Percentiles rank a stretch among this genome's conserved stretches.
Conservation (phyloP, 148 eudicot genomes). For the Drosera capensis region DNA sequence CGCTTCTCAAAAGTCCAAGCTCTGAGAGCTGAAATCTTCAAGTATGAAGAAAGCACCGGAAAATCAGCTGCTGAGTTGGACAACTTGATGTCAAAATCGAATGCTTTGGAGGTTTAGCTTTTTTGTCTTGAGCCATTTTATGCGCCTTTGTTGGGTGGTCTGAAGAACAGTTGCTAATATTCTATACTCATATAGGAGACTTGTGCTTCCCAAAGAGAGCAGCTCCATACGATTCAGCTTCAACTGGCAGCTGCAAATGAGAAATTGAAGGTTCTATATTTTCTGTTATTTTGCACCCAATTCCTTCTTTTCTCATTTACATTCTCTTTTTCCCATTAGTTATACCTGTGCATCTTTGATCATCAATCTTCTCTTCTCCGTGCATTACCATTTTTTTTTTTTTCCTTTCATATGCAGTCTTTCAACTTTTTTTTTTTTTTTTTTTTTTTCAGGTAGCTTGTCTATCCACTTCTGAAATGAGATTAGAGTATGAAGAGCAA, state of each 20-base stretch:
- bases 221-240: slow-evolving; percentile 26
- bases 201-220: slow-evolving; percentile 42
- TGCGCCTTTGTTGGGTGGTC: not conserved
- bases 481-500: slow-evolving; percentile 35
- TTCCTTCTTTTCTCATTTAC: not conserved
- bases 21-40: slow-evolving; percentile 27
- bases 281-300: not conserved
- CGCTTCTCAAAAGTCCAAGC: slow-evolving; percentile 22
- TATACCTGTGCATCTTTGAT: not conserved
- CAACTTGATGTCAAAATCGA: slow-evolving; percentile 28
- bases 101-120: slow-evolving; percentile 49
- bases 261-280: slow-evolving; percentile 37
- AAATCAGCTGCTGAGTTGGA: slow-evolving; percentile 44
- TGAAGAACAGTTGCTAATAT: not conserved
- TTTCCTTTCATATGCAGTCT: too few relatives aligned
- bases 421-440: not conserved
- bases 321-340: too few relatives aligned
- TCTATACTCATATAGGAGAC: slow-evolving; percentile 25
- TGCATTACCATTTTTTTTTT: too few relatives aligned
- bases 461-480: slow-evolving; percentile 35
- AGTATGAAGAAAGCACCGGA: slow-evolving; percentile 39
- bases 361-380: too few relatives aligned
- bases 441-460: slow-evolving; percentile 41
- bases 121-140: not conserved
- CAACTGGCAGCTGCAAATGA: slow-evolving; percentile 49